Evolutionary conservation across 129 eudicot species (phyloP).

Genomic region (Chrysanthemum makinoi): DNA sequence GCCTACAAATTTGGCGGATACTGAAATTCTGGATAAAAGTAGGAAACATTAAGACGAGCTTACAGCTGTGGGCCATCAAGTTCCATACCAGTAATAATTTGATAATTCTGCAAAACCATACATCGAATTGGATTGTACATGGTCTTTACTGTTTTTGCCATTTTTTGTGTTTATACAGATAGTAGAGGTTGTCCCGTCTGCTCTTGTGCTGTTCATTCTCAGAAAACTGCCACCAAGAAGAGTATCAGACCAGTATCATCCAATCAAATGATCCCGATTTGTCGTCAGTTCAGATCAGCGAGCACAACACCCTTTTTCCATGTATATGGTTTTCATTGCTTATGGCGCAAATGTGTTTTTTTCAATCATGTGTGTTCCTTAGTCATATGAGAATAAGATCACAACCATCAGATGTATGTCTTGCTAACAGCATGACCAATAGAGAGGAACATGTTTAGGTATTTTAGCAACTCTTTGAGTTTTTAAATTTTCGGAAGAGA

Average conservation of each 20-base stretch:
- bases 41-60: background rate
- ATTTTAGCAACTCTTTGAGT: slow-evolving; percentile 16
- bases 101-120: background rate
- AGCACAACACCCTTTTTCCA: slow-evolving; percentile 15
- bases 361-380: slow-evolving; percentile 15
- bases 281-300: background rate
- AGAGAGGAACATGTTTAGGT: slow-evolving; percentile 21
- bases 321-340: slow-evolving; percentile 16
- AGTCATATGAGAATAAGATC: slow-evolving; percentile 30
- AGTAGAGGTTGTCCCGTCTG: slow-evolving; percentile 83
- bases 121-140: too few relatives aligned
- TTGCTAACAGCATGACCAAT: slow-evolving; percentile 34
- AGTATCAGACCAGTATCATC: slow-evolving; percentile 65
- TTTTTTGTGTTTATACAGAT: slow-evolving; percentile 32
- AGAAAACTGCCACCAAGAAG: slow-evolving; percentile 74
- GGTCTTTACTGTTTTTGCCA: background rate
- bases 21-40: background rate
- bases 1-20: background rate
- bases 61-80: background rate
- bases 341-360: slow-evolving; percentile 22
- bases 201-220: slow-evolving; percentile 78
- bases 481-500: background rate
- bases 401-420: slow-evolving; percentile 20
- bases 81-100: background rate
- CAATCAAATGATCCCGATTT: slow-evolving; percentile 39